Evolutionary conservation across 495 filamentous ascomycete genomes (phyloP).

Genomic region (Echria macrotheca): DNA sequence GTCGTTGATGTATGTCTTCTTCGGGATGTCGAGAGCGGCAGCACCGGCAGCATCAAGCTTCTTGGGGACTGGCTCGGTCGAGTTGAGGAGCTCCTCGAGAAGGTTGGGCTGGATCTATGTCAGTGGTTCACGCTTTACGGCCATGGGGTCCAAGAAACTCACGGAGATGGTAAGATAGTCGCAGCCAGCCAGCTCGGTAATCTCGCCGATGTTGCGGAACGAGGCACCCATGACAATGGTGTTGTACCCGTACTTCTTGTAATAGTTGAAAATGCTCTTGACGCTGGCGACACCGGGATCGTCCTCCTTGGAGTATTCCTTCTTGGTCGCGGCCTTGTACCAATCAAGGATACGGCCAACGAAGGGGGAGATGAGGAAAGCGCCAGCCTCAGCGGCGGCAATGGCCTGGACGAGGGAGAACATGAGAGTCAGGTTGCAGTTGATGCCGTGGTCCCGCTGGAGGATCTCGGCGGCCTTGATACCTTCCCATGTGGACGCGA

Average conservation of each 20-base stretch:
- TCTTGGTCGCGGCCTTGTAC: slow-evolving; percentile 96
- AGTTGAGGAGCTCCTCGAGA: slow-evolving; percentile 89
- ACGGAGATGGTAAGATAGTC: slow-evolving; percentile 98
- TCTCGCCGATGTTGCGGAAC: slow-evolving; percentile 92
- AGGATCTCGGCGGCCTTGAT: slow-evolving; percentile 96
- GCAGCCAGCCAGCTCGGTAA: slow-evolving; percentile 95
- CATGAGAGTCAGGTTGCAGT: slow-evolving; percentile 98
- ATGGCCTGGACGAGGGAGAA: slow-evolving; percentile 96
- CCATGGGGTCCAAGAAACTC: slow-evolving; percentile 34
- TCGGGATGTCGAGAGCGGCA: slow-evolving; percentile 63
- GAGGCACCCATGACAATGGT: slow-evolving; percentile 99
- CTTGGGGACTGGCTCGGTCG: slow-evolving; percentile 70
- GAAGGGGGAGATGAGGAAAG: slow-evolving; percentile 98
- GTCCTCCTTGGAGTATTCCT: slow-evolving; percentile 78
- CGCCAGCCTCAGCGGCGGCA: slow-evolving; percentile 91
- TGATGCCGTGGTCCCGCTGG: slow-evolving; percentile 87
- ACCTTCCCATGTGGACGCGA: slow-evolving; percentile 90
- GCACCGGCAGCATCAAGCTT: slow-evolving; percentile 78
- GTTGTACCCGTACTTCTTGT: slow-evolving; percentile 99
- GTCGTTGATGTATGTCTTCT: slow-evolving; percentile 85
- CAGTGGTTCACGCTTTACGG: background rate
- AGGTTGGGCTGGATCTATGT: slow-evolving; percentile 65
- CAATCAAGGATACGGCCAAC: slow-evolving; percentile 99
- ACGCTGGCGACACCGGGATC: slow-evolving; percentile 98
- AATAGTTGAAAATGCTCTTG: slow-evolving; percentile 98